Base-by-base conservation (phyloP, 2,329 filamentous ascomycete genomes). In the Pseudocercospora macadamiae region DNA sequence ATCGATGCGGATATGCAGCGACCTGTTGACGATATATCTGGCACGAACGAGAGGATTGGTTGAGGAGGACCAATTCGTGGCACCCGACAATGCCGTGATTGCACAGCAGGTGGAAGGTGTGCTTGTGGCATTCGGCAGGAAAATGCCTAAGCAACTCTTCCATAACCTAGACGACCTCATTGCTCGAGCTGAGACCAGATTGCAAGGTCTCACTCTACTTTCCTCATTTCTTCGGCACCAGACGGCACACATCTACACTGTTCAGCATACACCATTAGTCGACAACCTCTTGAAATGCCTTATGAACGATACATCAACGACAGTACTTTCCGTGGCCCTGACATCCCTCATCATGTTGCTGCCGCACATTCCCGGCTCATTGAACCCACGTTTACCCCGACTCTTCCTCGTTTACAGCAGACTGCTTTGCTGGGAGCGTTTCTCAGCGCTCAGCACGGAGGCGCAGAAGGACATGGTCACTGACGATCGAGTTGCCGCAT, bases 401-500 rank as follows among this genome's bases (percentile, higher is more conserved):
- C 78, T 95, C 16, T 95, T 93, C 80, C 88, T 92, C 61, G 87
- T 95, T 53, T 95, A 95, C 72, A 89, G 88, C 55, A 82, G 91
- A 49, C 75, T 93, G 44, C 76, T 95, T 0, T 95, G 93, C 69
- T 95, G 90, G 89, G 88, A 92, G 65, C 80, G 79, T 60, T 77
- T 81, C 61, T 78, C 74, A 37, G 64, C 70, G 4, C 59, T 71
- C 9, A 74, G 68, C 54, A 70, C 70, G 0, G 68, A 72, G 30
- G 68, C 70, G 3, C 69, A 74, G 42, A 67, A 64, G 45, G 67
- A 68, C 47, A 62, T 73, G 12, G 71, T 75, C 26, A 73, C 69
- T 0, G 72, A 74, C 37, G 70, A 75, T 47, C 66, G 72, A 10
- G 51, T 73, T 21, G 61, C 67, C 19, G 70, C 69, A 4, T 66